Evolutionary conservation across 106 monocot species (phyloP), one percentile per base, ranked within the genome.

Genomic region (Gastrodia elata): DNA sequence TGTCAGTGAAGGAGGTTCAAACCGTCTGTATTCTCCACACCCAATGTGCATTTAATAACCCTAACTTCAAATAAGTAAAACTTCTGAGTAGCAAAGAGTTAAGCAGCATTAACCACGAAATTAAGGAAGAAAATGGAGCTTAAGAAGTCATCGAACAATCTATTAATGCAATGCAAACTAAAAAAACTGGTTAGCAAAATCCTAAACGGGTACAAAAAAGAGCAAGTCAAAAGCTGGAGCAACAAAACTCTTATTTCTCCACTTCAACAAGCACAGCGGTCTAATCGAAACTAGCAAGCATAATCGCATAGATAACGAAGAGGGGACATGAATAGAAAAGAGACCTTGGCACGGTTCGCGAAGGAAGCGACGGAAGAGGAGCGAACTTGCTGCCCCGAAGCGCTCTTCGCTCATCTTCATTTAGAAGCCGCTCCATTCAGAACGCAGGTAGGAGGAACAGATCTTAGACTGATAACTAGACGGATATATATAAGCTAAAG

Each of bases 361-460:
- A 33, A 14, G 79, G 70, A 20, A 83, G 71, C 32, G 80, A 73
- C 2, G 92, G 81, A 2, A 91, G 76, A 14, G 91, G 88, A 4
- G 91, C 91, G 81, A 98, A 93, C 57, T 93, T 93, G 88, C 98
- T 98, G 41, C 93, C 93, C 2, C 93, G 93, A 7, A 93, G 84
- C 14, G 98, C 98, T 13, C 91, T 84, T 69, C 86, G 83, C 39
- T 98, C 98, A 2, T 91, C 93, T 39, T 98, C 98, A 65, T 78
- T 80, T 14, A 93, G 83, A 1, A 40, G 39, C 37, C 48, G 68
- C 8, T 72, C 76, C 81, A 75, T 59, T 8, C 13, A 18, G 40
- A n/a, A n/a, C n/a, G n/a, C n/a, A n/a, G n/a, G n/a, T n/a, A n/a
- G n/a, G n/a, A n/a, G n/a, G n/a, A n/a, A n/a, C n/a, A n/a, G n/a